These are phyloP conservation scores for Arabis alpina DNA, from an alignment of 345 rosid genomes.

Conservation along the genomic window DNA sequence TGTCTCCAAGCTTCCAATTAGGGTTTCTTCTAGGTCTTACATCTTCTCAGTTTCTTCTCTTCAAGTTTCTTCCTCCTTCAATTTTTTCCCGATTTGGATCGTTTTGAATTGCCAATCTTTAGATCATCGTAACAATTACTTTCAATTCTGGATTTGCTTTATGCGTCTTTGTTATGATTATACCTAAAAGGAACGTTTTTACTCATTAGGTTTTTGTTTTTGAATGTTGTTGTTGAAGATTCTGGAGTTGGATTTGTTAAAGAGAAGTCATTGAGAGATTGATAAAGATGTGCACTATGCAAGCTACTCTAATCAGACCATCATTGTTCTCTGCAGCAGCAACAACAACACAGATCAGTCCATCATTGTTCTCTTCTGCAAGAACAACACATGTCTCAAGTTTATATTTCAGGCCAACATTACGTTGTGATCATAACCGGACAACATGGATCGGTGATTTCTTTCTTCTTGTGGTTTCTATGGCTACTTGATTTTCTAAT, in stretches of 20 bases:
- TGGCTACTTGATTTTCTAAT: too few relatives aligned
- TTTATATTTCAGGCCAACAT: neutral
- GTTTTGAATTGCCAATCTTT: constrained; percentile 7
- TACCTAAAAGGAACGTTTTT: constrained; percentile 1
- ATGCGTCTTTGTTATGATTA: neutral
- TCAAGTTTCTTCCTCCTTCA: neutral
- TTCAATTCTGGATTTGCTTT: neutral
- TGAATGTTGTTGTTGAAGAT: constrained; percentile 18
- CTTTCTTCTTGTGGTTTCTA: too few relatives aligned
- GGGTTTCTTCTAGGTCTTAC: constrained; percentile 31
- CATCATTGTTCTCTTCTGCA: constrained; percentile 16
- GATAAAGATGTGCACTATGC: constrained; percentile 29
- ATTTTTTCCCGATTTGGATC: constrained; percentile 6
- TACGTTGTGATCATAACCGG: too few relatives aligned
- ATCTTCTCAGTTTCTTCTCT: neutral
- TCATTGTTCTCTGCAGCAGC: constrained; percentile 14
- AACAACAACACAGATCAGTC: constrained; percentile 4
- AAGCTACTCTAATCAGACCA: constrained; percentile 16
- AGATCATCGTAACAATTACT: neutral
- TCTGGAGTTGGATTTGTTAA: constrained; percentile 19
- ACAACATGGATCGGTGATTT: too few relatives aligned
- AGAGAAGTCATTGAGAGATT: constrained; percentile 1
- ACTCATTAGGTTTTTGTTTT: constrained; percentile 1
- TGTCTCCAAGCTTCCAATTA: constrained; percentile 19
- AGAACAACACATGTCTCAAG: constrained; percentile 13